These are phyloP conservation scores for Ceratocystis cacaofunesta DNA, from an alignment of 2,329 filamentous ascomycete species.

Conservation along the genomic window DNA sequence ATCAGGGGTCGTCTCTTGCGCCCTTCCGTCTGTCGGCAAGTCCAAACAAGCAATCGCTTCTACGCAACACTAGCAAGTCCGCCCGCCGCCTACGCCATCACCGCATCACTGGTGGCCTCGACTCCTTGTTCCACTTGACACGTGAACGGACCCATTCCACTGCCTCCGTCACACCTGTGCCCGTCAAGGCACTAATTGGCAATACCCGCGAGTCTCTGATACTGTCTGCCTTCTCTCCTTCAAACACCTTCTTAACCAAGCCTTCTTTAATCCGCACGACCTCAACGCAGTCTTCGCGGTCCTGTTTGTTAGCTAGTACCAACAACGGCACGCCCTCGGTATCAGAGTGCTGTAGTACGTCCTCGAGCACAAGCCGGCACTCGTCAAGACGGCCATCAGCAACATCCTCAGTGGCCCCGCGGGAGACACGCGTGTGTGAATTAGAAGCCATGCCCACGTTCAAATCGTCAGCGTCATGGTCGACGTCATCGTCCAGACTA, in stretches of 20 bases:
- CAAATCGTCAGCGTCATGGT: too few species aligned
- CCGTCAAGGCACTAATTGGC: constrained; percentile 80
- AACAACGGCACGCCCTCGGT: constrained; percentile 83
- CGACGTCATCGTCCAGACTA: constrained; percentile 34
- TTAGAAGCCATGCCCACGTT: constrained; percentile 11
- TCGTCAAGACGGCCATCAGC: constrained; percentile 57
- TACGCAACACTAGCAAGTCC: neutral
- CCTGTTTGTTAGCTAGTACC: constrained; percentile 93
- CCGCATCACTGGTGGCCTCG: constrained; percentile 80
- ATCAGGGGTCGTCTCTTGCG: neutral
- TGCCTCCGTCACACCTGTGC: constrained; percentile 76
- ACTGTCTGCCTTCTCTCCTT: constrained; percentile 74
- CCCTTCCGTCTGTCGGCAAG: neutral
- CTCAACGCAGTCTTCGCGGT: constrained; percentile 92
- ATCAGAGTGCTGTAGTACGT: constrained; percentile 73
- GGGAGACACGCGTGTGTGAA: neutral
- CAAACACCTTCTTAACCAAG: constrained; percentile 85
- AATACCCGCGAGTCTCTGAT: constrained; percentile 84
- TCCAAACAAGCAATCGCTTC: constrained; percentile 3
- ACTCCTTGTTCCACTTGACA: constrained; percentile 94
- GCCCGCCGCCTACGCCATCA: constrained; percentile 29
- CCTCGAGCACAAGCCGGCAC: constrained; percentile 77
- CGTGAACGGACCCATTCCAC: constrained; percentile 92
- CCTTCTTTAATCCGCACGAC: constrained; percentile 96
- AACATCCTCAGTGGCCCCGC: constrained; percentile 24